Conservation (phyloP, 2,329 filamentous ascomycete species). For the Aspergillus texensis region DNA sequence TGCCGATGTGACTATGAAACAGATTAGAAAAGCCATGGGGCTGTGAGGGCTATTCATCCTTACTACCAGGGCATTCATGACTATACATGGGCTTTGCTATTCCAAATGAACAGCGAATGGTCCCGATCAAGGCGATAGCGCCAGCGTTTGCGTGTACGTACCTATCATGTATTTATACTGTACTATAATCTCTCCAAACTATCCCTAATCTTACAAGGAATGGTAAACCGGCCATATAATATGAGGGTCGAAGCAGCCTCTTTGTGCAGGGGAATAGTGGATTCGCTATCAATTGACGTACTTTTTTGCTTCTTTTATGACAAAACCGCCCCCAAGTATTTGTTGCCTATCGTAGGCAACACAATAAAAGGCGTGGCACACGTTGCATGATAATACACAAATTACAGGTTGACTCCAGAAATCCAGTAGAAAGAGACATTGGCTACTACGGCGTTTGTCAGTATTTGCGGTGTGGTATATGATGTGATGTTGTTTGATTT, state of each 20-base stretch:
- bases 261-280: too few species aligned
- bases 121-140: neutral
- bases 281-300: neutral
- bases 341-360: neutral
- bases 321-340: neutral
- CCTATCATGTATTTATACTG: neutral
- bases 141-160: neutral
- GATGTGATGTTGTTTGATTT: neutral
- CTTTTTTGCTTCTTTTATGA: neutral
- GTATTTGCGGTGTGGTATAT: neutral
- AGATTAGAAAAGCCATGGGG: conserved; percentile 35
- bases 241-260: neutral
- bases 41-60: conserved; percentile 22
- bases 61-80: neutral
- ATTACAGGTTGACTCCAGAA: too few species aligned
- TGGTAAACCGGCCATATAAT: neutral
- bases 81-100: neutral
- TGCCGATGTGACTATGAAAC: conserved; percentile 34
- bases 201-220: neutral
- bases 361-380: neutral
- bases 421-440: neutral
- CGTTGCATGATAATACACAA: too few species aligned
- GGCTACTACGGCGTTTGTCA: neutral
- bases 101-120: neutral
- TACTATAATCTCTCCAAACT: neutral